Base-by-base conservation (phyloP, 2,329 filamentous ascomycete genomes). In the Aspergillus sp. region DNA sequence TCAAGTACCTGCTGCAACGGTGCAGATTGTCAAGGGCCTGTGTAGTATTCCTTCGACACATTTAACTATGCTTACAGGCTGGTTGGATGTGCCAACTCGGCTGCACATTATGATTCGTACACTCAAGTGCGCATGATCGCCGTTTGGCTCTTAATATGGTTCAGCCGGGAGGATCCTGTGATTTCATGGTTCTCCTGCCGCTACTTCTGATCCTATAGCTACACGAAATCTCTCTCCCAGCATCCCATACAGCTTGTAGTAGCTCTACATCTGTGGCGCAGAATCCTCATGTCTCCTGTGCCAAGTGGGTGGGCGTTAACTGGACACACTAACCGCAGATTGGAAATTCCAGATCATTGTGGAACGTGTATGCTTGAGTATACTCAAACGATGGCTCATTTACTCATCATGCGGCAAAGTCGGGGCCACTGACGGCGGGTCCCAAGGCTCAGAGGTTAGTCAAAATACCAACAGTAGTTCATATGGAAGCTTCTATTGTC, bases 381-480 rank as follows among this genome's bases (percentile, higher is more conserved):
- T 28, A 17, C 32, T n/a, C 47, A 17, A 17, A 17, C 17, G 25
- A 50, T 15, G 15, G 47, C 17, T 50, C 47, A 23, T 9, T 48
- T 10, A 48, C 57, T 39, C 55, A 49, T 62, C 45, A 60, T 64
- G 62, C 62, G 62, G 62, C 59, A 19, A 54, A 56, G 51, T 23
- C 50, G 28, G 13, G 8, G 48, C 17, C 45, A 51, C 55, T 48
- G 38, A 60, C 30, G 30, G 61, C 36, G 47, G 8, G 17, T 15
- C 47, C n/a, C n/a, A 28, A 36, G 58, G 58, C 50, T 56, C 45
- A n/a, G 17, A n/a, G 53, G 19, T 48, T 50, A 55, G 49, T 19
- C 38, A 55, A 36, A 57, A 54, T 50, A 52, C 23, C 13, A 51
- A 17, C 47, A 43, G 43, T 30, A 47, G 48, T 23, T 38, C 38